Conservation (phyloP, 2,329 filamentous ascomycete genomes). For the Colletotrichum sp. region DNA sequence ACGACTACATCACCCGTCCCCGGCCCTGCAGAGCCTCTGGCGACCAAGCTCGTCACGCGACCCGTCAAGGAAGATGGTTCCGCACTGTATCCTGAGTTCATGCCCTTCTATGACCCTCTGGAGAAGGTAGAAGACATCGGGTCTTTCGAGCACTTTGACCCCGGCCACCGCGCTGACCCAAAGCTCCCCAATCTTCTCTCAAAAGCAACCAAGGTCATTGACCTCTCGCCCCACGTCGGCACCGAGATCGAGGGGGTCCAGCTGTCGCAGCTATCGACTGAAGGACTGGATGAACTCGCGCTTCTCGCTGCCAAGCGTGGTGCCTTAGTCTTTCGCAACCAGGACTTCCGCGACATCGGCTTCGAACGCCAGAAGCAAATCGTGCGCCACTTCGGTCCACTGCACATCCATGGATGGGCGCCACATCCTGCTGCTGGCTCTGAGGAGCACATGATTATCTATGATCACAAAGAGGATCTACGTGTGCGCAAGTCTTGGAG, state of each 20-base stretch:
- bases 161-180: not conserved
- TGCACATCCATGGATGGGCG: not conserved
- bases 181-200: not conserved
- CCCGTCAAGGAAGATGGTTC: not conserved
- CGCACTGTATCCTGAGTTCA: not conserved
- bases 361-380: slow-evolving; percentile 27
- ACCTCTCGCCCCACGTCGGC: not conserved
- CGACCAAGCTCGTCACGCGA: not conserved
- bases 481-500: slow-evolving; percentile 24
- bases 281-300: slow-evolving; percentile 24
- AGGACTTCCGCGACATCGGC: slow-evolving; percentile 26
- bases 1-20: not conserved
- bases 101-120: slow-evolving; percentile 8
- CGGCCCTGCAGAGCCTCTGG: not conserved
- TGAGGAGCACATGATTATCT: slow-evolving; percentile 27
- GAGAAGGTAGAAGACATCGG: slow-evolving; percentile 14
- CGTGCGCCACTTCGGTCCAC: not conserved
- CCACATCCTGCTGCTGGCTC: slow-evolving; percentile 24
- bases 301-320: slow-evolving; percentile 25
- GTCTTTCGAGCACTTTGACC: not conserved
- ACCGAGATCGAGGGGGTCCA: not conserved
- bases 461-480: slow-evolving; percentile 25
- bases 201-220: not conserved
- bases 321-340: slow-evolving; percentile 23
- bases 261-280: not conserved